Conservation (phyloP, 2,329 filamentous ascomycete species). For the Plenodomus tracheiphilus region DNA sequence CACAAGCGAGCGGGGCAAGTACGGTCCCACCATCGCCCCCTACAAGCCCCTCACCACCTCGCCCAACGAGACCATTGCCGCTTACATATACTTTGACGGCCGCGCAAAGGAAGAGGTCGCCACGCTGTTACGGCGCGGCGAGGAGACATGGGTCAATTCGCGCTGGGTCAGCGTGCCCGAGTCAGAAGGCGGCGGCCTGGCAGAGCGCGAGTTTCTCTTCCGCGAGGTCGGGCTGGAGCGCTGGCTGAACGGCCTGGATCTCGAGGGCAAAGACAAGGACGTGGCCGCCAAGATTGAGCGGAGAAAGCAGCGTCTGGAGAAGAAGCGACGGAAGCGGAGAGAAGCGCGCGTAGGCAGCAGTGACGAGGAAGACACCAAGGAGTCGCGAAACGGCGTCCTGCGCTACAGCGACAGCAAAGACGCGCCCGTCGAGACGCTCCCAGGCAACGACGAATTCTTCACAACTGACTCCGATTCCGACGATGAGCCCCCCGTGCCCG, state of each 20-base stretch:
- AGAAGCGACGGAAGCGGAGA: constrained; percentile 77
- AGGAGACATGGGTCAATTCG: constrained; percentile 99
- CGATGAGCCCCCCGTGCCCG: constrained; percentile 83
- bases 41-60: constrained; percentile 93
- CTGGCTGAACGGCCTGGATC: constrained; percentile 93
- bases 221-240: constrained; percentile 93
- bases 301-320: constrained; percentile 72
- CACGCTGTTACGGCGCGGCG: constrained; percentile 84
- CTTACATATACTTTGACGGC: constrained; percentile 99
- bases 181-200: constrained; percentile 87
- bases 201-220: constrained; percentile 95
- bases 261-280: constrained; percentile 78
- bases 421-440: constrained; percentile 71
- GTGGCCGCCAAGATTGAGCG: constrained; percentile 77
- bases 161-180: constrained; percentile 95
- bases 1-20: constrained; percentile 55
- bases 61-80: constrained; percentile 94
- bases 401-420: constrained; percentile 79
- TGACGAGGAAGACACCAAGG: constrained; percentile 49
- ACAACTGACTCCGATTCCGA: constrained; percentile 71
- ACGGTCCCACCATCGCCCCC: constrained; percentile 67
- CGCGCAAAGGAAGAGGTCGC: constrained; percentile 95
- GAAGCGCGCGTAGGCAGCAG: constrained; percentile 54
- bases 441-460: constrained; percentile 68
- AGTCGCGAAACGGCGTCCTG: constrained; percentile 61